Base-by-base conservation (phyloP, 2,329 filamentous ascomycete species). In the Metarhizium humberi region DNA sequence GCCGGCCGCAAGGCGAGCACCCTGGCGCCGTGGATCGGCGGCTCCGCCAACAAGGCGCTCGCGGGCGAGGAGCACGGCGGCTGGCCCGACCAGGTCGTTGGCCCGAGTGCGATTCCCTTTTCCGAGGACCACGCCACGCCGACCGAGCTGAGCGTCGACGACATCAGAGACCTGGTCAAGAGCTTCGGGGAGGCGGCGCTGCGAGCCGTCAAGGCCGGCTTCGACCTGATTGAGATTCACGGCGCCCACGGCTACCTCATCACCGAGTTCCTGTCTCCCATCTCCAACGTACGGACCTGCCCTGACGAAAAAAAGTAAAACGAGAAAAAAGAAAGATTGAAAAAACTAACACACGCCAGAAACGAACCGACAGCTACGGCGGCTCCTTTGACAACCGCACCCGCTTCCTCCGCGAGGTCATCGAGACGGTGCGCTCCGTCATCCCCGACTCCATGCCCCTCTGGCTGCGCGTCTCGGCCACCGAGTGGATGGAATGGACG, bases 191-290 rank as follows among this genome's bases (percentile, higher is more conserved):
- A 78, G 2, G 75, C 81, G 0, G 77, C 81, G 0, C 74, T 76
- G 60, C 73, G 85, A 42, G 79, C 89, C 1, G 69, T 92, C 4
- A 74, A 81, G 58, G 86, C 84, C 1, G 90, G 90, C 0, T 81
- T 89, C 51, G 90, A 95, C 66, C 80, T 85, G 7, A 84, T 95
- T 56, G 90, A 95, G 69, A 75, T 82, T 20, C 79, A 84, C 60
- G 77, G 66, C 13, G 83, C 83, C 1, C 85, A 87, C 61, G 84
- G 85, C 3, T 90, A 89, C 63, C 73, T 90, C 2, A 66, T 87
- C 8, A 78, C 79, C 55, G 78, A 86, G 60, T 90, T 90, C 66
- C 71, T 87, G 14, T 85, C 78, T 4, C 78, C 79, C 4, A 69
- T 78, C 10, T 76, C 73, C 52, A 87, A 87, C 65, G 72, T 75